Percentiles rank a stretch among this genome's conserved stretches.
These are phyloP conservation scores for Acacia acuminata DNA, from an alignment of 306 rosid genomes.

Conservation along the genomic window DNA sequence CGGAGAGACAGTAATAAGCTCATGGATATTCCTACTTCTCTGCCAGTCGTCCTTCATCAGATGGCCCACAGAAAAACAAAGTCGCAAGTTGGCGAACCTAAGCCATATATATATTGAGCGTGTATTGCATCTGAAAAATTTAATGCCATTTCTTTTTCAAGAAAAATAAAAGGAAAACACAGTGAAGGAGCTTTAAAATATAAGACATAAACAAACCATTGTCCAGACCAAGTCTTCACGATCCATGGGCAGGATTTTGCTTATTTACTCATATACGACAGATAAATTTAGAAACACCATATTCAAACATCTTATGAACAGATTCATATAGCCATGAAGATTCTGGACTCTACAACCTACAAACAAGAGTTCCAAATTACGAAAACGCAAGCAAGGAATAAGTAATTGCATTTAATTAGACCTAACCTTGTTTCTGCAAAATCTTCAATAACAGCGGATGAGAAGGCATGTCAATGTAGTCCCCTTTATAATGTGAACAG, in stretches of 20 bases:
- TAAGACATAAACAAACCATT: no score
- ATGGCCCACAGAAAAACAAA: background rate
- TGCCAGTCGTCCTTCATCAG: background rate
- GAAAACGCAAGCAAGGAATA: background rate
- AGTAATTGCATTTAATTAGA: background rate
- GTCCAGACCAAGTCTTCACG: no score
- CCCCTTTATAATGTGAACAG: constrained; percentile 64
- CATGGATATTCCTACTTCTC: background rate
- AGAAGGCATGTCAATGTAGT: constrained; percentile 63
- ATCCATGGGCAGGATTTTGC: no score
- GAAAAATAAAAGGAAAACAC: no score
- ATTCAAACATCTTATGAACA: background rate
- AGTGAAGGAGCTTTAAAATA: no score
- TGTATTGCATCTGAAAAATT: background rate
- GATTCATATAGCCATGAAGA: background rate
- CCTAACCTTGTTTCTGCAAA: constrained; percentile 64
- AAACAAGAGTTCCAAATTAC: background rate
- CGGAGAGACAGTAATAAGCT: background rate
- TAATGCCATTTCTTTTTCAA: background rate
- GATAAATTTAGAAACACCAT: background rate
- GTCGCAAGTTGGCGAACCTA: background rate
- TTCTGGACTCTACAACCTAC: background rate
- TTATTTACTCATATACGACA: background rate
- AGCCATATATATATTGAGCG: background rate
- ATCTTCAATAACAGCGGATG: constrained; percentile 53